Base-by-base conservation (phyloP, 1,284 basidiomycete genomes). In the Fistulina hepatica region DNA sequence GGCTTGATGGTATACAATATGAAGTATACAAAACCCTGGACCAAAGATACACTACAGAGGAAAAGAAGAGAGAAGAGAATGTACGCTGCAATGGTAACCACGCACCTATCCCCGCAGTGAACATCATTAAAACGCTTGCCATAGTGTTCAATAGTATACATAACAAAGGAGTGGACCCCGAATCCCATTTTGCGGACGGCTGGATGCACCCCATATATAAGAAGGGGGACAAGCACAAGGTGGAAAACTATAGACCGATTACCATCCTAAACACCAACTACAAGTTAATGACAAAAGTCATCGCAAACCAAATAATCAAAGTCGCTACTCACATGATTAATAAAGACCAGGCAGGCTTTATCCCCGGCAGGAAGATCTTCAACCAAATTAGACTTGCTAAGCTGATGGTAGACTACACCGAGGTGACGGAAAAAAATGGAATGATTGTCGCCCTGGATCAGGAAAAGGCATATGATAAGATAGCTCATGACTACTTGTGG, bases 131-230 rank as follows among this genome's bases (percentile, higher is more conserved):
- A 6, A 12, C 21, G 15, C 10, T 40, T 0, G 12, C 26, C 19
- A 13, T 4, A 33, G 33, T 35, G 1, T 40, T n/a, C 26, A 34
- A 26, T 12, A 34, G 36, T 11, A 35, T 40, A 3, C 20, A 34
- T 11, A 17, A 11, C 2, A 20, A 37, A 8, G 39, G 39, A 15
- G 15, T 35, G 2, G 10, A n/a, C 3, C 16, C 19, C 10, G 8
- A 13, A 4, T 16, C 39, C 3, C 21, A 30, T 6, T 40, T 40
- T 19, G 33, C 34, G n/a, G 15, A 26, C 5, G 42, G 36, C 11
- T 37, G 36, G 36, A 37, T 37, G 36, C 31, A 27, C n/a, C 39
- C 39, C 2, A 23, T 40, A 17, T 44, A 44, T n/a, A 44, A 44
- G 12, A 44, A 40, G 21, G 34, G 34, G 5, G 42, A 44, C 20